These are phyloP conservation scores for Nigrospora sphaerica DNA, from an alignment of 2,329 filamentous ascomycete species.

Conservation along the genomic window DNA sequence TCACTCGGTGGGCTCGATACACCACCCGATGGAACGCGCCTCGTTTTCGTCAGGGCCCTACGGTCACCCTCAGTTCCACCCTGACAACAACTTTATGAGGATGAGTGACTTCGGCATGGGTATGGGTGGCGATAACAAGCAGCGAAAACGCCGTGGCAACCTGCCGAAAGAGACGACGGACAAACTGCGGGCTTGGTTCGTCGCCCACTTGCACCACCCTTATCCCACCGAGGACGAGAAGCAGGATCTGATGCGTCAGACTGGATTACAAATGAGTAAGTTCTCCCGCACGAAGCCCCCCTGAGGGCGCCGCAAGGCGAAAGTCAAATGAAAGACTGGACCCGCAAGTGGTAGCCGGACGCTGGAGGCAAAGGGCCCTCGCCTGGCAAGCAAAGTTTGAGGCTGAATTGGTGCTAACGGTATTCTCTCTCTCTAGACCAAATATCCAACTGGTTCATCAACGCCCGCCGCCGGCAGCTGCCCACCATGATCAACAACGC, in stretches of 20 bases:
- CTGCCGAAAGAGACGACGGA: constrained; percentile 87
- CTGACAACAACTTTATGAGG: constrained; percentile 32
- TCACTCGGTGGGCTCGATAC: constrained; percentile 34
- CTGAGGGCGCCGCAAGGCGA: not conserved
- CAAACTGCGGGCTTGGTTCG: constrained; percentile 73
- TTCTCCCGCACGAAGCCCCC: constrained; percentile 16
- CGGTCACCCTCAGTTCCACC: constrained; percentile 19
- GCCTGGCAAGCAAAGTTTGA: no score
- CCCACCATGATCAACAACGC: constrained; percentile 53
- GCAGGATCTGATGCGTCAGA: constrained; percentile 69
- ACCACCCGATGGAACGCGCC: constrained; percentile 33
- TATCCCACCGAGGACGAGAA: constrained; percentile 89
- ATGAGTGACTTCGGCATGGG: constrained; percentile 31
- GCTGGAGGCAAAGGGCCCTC: not conserved
- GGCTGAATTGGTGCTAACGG: not conserved
- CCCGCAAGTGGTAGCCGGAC: not conserved
- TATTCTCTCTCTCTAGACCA: constrained; percentile 37
- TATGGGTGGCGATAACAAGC: constrained; percentile 37
- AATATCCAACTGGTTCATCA: constrained; percentile 80
- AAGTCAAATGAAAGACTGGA: not conserved
- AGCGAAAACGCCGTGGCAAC: constrained; percentile 68
- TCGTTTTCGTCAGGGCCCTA: constrained; percentile 36
- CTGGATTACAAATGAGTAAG: constrained; percentile 72
- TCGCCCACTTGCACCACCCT: constrained; percentile 68
- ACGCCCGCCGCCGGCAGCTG: constrained; percentile 61